Conservation (phyloP, 2,329 filamentous ascomycete species). For the Lachnum nothofagi region DNA sequence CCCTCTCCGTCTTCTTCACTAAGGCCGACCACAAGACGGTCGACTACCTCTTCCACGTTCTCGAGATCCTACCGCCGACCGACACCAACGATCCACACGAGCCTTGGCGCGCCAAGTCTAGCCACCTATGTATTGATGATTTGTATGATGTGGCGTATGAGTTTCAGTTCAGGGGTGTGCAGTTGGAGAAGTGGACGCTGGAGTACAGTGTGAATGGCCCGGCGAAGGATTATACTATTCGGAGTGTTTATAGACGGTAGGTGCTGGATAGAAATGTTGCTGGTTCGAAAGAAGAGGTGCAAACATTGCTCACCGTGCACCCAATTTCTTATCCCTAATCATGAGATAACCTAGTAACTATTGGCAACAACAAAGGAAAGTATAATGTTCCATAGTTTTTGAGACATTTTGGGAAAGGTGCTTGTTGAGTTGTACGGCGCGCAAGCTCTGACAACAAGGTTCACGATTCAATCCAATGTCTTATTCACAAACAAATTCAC, state of each 20-base stretch:
- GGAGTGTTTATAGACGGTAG: slow-evolving; percentile 42
- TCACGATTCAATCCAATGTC: no score
- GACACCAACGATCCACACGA: slow-evolving; percentile 4
- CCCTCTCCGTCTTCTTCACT: slow-evolving; percentile 68
- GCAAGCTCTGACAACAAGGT: no score
- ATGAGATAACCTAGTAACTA: no score
- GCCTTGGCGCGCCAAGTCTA: slow-evolving; percentile 57
- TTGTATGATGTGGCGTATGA: slow-evolving; percentile 66
- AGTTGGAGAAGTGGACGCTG: slow-evolving; percentile 53
- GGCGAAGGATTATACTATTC: slow-evolving; percentile 66
- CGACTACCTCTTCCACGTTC: slow-evolving; percentile 70
- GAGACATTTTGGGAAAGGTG: no score
- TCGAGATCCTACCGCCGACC: slow-evolving; percentile 52
- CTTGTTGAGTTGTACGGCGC: no score
- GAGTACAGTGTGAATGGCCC: slow-evolving; percentile 65
- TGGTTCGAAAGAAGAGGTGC: background rate
- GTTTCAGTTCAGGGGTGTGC: slow-evolving; percentile 57
- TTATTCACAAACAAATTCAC: no score
- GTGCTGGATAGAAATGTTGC: background rate
- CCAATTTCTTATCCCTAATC: no score
- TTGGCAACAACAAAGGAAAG: no score
- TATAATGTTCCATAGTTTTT: no score
- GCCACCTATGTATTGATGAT: slow-evolving; percentile 67
- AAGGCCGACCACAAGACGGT: slow-evolving; percentile 55
- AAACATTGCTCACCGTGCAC: no score